Percentiles rank a stretch among this genome's conserved stretches.
Conservation (phyloP, 805 yeast species). For the Sugiyamaella smithiae region DNA sequence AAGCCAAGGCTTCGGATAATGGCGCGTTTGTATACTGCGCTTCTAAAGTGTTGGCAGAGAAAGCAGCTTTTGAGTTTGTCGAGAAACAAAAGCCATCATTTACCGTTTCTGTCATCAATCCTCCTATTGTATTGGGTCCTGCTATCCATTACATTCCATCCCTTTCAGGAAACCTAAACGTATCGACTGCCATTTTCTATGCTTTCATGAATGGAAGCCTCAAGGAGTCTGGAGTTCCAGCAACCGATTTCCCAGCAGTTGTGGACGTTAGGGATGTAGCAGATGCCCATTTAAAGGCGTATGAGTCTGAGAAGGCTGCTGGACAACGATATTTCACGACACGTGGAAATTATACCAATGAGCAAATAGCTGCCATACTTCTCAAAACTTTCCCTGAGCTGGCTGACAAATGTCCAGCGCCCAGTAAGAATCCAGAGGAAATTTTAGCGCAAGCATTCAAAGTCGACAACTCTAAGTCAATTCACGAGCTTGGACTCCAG, state of each 20-base stretch:
- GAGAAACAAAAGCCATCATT: constrained; percentile 29
- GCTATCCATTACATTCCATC: constrained; percentile 23
- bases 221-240: constrained; percentile 18
- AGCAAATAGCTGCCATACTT: constrained; percentile 15
- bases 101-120: constrained; percentile 27
- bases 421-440: not conserved
- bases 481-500: constrained; percentile 13
- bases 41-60: constrained; percentile 56
- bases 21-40: constrained; percentile 26
- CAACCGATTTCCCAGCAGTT: constrained; percentile 21
- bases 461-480: constrained; percentile 12
- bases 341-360: constrained; percentile 22
- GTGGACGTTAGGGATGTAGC: constrained; percentile 67
- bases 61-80: constrained; percentile 52
- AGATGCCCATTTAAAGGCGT: constrained; percentile 51
- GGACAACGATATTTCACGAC: constrained; percentile 16
- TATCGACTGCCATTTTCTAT: constrained; percentile 38
- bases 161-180: constrained; percentile 34
- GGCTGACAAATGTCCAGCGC: constrained; percentile 8
- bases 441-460: not conserved
- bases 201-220: constrained; percentile 28
- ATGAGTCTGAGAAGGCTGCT: constrained; percentile 35
- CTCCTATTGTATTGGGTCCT: constrained; percentile 34
- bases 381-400: constrained; percentile 19
- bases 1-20: constrained; percentile 20